These are phyloP conservation scores for Metarhizium guizhouense DNA, from an alignment of 2,329 filamentous ascomycete species.

Conservation along the genomic window DNA sequence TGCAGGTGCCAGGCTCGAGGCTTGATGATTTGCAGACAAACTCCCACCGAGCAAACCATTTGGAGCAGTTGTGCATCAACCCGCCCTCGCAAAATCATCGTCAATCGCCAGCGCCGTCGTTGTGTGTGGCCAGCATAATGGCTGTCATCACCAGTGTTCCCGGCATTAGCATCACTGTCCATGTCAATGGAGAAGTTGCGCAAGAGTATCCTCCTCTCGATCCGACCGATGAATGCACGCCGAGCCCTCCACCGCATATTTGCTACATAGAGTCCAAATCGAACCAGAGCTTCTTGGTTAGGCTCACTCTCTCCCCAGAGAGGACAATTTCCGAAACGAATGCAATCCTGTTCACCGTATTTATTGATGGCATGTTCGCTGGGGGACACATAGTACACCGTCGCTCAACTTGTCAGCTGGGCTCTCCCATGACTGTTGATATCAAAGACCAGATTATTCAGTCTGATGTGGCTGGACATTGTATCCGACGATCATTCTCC, in stretches of 20 bases:
- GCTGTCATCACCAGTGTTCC: slow-evolving; percentile 12
- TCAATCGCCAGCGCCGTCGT: not conserved
- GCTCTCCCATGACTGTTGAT: not conserved
- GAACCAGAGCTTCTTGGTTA: slow-evolving; percentile 11
- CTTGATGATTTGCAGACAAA: too few species aligned
- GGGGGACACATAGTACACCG: rapidly evolving
- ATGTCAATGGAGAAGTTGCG: slow-evolving; percentile 11
- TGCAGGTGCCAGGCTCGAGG: too few species aligned
- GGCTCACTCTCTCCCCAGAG: not conserved
- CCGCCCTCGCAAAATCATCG: not conserved
- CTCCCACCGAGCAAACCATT: not conserved
- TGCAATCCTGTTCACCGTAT: rapidly evolving
- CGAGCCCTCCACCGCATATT: not conserved
- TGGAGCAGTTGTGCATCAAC: not conserved
- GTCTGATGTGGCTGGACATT: not conserved
- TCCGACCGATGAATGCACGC: not conserved
- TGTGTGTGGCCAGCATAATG: slow-evolving; percentile 7
- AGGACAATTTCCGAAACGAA: not conserved
- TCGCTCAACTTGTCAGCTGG: not conserved
- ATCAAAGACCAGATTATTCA: not conserved
- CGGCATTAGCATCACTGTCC: slow-evolving; percentile 10
- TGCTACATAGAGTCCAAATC: slow-evolving; percentile 17
- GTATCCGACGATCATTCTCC: slow-evolving; percentile 1
- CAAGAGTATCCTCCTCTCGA: slow-evolving; percentile 11
- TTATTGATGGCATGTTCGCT: slow-evolving; percentile 11